Evolutionary conservation across 2,329 filamentous ascomycete genomes (phyloP), one percentile per base, ranked within the genome.

Genomic region (Didymella glomerata): DNA sequence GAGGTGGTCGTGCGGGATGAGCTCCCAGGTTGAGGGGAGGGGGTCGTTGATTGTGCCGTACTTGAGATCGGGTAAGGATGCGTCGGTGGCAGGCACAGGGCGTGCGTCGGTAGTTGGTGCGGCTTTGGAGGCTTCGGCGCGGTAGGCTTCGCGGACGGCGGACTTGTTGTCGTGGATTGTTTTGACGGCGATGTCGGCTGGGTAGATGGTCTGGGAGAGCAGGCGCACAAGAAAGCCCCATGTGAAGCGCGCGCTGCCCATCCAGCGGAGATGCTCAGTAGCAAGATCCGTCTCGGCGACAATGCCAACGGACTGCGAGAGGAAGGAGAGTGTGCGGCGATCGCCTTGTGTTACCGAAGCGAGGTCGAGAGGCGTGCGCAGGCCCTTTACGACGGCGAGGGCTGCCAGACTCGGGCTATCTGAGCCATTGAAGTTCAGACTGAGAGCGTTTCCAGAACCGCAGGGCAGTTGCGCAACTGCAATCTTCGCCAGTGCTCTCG

Each of bases 401-500:
- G 94, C 92, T 0, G 93, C 92, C 45, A 91, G 76, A 60, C 88
- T 90, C 9, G 90, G 85, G 63, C 86, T 88, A 63, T 89, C 85
- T 0, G 93, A 93, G 5, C 94, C 95, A 66, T 92, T 92, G 46
- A 96, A 80, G 76, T 97, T 98, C 80, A 90, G 89, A 63, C 91
- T 91, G 88, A 98, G 90, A 22, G 92, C 95, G 76, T 99, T 99
- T 6, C 95, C 95, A 48, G 91, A 95, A 14, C 95, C 95, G 72
- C 93, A 96, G 1, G 95, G 95, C 34, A 99, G 84, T 72, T 97
- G 92, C 22, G 88, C 89, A 2, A 99, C 88, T 0, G 95, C 91
- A 14, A 98, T 80, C 69, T 89, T 90, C 22, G 83, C 80, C 60
- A 99, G 79, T 0, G 94, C 95, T 54, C 84, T 84, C 30, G 83